A percentile compares a stretch with the other conserved stretches of the same genome.
These are phyloP conservation scores for Stagonosporopsis vannaccii DNA, from an alignment of 2,329 filamentous ascomycete species.

Conservation along the genomic window DNA sequence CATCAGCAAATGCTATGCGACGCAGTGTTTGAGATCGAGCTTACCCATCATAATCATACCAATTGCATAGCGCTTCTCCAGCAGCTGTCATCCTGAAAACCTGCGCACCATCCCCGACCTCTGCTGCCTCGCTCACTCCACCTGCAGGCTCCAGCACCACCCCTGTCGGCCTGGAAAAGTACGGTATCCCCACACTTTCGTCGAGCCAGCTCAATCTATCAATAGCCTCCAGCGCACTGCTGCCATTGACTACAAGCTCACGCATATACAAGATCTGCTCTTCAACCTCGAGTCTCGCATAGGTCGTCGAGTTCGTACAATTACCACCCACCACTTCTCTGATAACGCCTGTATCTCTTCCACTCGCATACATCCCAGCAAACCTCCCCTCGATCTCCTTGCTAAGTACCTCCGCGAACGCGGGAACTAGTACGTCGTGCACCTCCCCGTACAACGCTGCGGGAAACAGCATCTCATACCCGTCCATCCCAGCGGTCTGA, in stretches of 20 bases:
- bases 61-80: slow-evolving; percentile 37
- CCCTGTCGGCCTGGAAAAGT: slow-evolving; percentile 33
- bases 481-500: slow-evolving; percentile 24
- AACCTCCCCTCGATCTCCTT: slow-evolving; percentile 24
- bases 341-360: slow-evolving; percentile 30
- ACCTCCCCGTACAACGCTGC: slow-evolving; percentile 21
- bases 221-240: slow-evolving; percentile 37
- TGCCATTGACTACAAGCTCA: slow-evolving; percentile 37
- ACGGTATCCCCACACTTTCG: slow-evolving; percentile 18
- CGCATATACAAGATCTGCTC: slow-evolving; percentile 39
- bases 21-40: neutral
- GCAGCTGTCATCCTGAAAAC: slow-evolving; percentile 39
- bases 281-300: slow-evolving; percentile 34
- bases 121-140: slow-evolving; percentile 29
- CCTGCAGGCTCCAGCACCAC: slow-evolving; percentile 38
- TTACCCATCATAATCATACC: slow-evolving; percentile 45
- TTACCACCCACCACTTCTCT: slow-evolving; percentile 22
- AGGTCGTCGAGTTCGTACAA: slow-evolving; percentile 20
- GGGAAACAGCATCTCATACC: slow-evolving; percentile 30
- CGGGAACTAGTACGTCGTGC: slow-evolving; percentile 37
- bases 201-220: slow-evolving; percentile 37
- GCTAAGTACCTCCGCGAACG: slow-evolving; percentile 33
- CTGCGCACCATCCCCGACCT: slow-evolving; percentile 36
- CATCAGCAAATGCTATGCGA: neutral
- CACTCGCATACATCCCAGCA: slow-evolving; percentile 31